A percentile compares a stretch with the other conserved stretches of the same genome.
phyloP scores from a whole-genome alignment of 768 basidiomycete genomes.

The Hortiboletus flavorubellus region DNA sequence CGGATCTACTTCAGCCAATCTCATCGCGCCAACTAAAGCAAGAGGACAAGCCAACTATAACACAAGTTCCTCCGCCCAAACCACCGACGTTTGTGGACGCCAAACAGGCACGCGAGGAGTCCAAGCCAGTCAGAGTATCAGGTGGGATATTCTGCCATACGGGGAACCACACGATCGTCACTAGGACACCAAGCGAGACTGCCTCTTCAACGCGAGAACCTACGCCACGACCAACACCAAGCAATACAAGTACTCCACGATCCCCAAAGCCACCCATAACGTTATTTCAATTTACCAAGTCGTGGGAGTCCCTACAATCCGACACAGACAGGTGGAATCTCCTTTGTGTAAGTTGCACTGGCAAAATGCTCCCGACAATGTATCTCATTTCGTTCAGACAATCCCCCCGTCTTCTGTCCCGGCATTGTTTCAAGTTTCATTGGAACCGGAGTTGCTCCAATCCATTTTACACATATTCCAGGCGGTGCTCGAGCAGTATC shows the following conservation, averaged over 20 bases:
- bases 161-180: conserved; percentile 59
- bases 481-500: conserved; percentile 24
- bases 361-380: not conserved
- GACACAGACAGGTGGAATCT: conserved; percentile 53
- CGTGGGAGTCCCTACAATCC: conserved; percentile 48
- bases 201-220: conserved; percentile 3
- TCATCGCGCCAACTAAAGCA: conserved; percentile 35
- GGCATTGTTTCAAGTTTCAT: conserved; percentile 60
- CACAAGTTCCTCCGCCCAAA: conserved; percentile 11
- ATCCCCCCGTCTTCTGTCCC: conserved; percentile 57
- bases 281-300: conserved; percentile 59
- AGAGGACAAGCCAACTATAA: conserved; percentile 13
- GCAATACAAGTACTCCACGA: not conserved
- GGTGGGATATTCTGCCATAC: conserved; percentile 72
- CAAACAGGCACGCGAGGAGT: conserved; percentile 51
- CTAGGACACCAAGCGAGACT: conserved; percentile 26
- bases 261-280: conserved; percentile 36
- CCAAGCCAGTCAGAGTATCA: conserved; percentile 46
- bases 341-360: conserved; percentile 47
- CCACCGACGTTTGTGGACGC: conserved; percentile 53
- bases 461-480: conserved; percentile 55
- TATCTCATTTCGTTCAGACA: conserved; percentile 35
- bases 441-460: conserved; percentile 62
- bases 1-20: conserved; percentile 36
- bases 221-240: not conserved